phyloP scores from a whole-genome alignment of 306 rosid genomes.

The Trifolium subterraneum region DNA sequence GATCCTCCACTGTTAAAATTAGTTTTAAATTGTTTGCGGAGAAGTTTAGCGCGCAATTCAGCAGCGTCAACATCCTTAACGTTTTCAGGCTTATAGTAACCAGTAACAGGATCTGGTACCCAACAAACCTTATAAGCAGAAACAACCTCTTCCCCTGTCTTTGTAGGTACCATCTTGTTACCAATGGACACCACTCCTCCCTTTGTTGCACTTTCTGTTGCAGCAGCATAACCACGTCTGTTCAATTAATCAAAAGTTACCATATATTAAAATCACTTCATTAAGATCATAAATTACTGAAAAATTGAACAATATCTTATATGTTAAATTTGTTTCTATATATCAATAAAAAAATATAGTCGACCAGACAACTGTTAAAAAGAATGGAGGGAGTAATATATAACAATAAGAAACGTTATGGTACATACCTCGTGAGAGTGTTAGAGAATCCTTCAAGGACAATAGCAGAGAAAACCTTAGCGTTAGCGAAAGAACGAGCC shows the following conservation, averaged over 20 bases:
- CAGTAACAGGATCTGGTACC: slow-evolving; percentile 93
- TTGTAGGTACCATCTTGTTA: slow-evolving; percentile 41
- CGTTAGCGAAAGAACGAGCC: slow-evolving; percentile 85
- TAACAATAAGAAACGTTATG: not conserved
- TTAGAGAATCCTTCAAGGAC: slow-evolving; percentile 54
- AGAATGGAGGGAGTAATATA: no score
- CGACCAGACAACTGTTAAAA: no score
- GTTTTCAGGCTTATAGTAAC: slow-evolving; percentile 80
- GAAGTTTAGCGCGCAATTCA: slow-evolving; percentile 69
- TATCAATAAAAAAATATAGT: no score
- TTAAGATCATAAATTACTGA: not conserved
- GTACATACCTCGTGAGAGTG: slow-evolving; percentile 58
- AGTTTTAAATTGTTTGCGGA: slow-evolving; percentile 50
- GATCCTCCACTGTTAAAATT: not conserved
- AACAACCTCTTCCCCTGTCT: slow-evolving; percentile 51
- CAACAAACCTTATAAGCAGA: slow-evolving; percentile 66
- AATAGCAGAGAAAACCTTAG: slow-evolving; percentile 61
- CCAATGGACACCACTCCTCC: slow-evolving; percentile 44
- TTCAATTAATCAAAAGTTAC: not conserved
- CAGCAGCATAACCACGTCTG: slow-evolving; percentile 80
- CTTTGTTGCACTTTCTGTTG: slow-evolving; percentile 55
- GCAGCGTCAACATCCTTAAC: slow-evolving; percentile 70
- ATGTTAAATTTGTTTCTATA: no score
- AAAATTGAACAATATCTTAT: no score
- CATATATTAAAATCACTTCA: not conserved